A percentile compares a stretch with the other conserved stretches of the same genome.
Evolutionary conservation across 2,329 filamentous ascomycete species (phyloP).

Genomic region (Claviceps lovelessii): DNA sequence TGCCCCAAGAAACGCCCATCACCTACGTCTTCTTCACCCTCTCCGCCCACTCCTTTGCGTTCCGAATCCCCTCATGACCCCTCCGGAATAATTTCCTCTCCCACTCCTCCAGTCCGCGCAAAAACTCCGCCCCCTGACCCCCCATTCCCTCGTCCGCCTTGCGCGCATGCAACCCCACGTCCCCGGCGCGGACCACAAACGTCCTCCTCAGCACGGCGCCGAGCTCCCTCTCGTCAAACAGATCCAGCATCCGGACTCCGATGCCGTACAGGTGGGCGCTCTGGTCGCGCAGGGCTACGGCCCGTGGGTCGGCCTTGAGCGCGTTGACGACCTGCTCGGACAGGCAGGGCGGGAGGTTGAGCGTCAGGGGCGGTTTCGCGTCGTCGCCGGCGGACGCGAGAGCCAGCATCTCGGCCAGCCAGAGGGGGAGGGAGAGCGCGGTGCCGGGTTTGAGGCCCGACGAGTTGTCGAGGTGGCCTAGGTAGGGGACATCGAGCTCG

Average conservation of each 20-base stretch:
- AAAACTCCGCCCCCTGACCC: slow-evolving; percentile 59
- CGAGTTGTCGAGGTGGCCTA: slow-evolving; percentile 83
- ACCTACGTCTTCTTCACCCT: slow-evolving; percentile 28
- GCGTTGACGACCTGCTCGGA: slow-evolving; percentile 73
- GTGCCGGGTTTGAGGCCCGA: slow-evolving; percentile 65
- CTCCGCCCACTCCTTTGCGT: slow-evolving; percentile 56
- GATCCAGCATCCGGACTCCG: slow-evolving; percentile 69
- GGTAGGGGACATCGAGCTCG: slow-evolving; percentile 71
- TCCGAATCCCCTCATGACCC: slow-evolving; percentile 59
- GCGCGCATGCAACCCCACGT: slow-evolving; percentile 78
- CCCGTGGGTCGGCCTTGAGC: slow-evolving; percentile 75
- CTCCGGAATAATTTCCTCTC: slow-evolving; percentile 65
- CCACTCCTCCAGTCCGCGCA: slow-evolving; percentile 78
- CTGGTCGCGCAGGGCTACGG: slow-evolving; percentile 69
- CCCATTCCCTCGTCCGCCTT: slow-evolving; percentile 55
- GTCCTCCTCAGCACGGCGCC: slow-evolving; percentile 63
- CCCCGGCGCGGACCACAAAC: slow-evolving; percentile 66
- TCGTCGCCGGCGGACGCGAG: slow-evolving; percentile 41
- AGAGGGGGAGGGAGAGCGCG: slow-evolving; percentile 70
- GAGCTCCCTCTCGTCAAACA: slow-evolving; percentile 72
- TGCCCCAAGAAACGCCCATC: too few species aligned
- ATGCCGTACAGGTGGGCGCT: slow-evolving; percentile 81
- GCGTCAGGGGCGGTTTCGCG: slow-evolving; percentile 50
- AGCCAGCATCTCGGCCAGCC: slow-evolving; percentile 89
- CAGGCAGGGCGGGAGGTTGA: slow-evolving; percentile 69